Percentiles rank a stretch among this genome's conserved stretches.
These are phyloP conservation scores for Nitzschia palea DNA, from an alignment of 108 stramenopile species.

Conservation along the genomic window DNA sequence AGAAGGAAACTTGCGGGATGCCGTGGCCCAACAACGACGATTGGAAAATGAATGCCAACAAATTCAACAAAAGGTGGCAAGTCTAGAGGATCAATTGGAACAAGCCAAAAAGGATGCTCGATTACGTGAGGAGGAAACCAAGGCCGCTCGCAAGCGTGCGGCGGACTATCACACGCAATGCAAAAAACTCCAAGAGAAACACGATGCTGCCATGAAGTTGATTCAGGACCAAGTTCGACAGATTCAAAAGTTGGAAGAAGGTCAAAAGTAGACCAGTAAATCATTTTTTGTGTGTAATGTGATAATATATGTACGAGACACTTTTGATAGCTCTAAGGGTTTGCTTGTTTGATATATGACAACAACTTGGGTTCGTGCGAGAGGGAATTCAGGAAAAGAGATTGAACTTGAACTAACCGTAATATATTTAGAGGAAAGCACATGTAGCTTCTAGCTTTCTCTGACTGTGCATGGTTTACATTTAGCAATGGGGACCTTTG, in stretches of 20 bases:
- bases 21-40: constrained; percentile 13
- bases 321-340: too few species aligned
- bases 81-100: constrained; percentile 11
- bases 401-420: too few species aligned
- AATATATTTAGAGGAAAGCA: too few species aligned
- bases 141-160: constrained; percentile 21
- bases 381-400: too few species aligned
- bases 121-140: constrained; percentile 13
- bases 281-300: too few species aligned
- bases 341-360: too few species aligned
- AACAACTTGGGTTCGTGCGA: too few species aligned
- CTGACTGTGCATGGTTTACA: too few species aligned
- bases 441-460: too few species aligned
- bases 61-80: background rate
- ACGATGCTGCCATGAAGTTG: constrained; percentile 6
- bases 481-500: too few species aligned
- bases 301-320: too few species aligned
- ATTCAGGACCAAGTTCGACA: background rate
- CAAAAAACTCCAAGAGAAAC: constrained; percentile 27
- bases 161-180: constrained; percentile 14
- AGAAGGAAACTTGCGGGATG: constrained; percentile 22
- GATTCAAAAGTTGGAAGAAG: background rate
- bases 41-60: constrained; percentile 16
- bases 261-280: background rate
- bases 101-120: constrained; percentile 14